Base-by-base conservation (phyloP, 1,284 basidiomycete species). In the Moesziomyces sp. region DNA sequence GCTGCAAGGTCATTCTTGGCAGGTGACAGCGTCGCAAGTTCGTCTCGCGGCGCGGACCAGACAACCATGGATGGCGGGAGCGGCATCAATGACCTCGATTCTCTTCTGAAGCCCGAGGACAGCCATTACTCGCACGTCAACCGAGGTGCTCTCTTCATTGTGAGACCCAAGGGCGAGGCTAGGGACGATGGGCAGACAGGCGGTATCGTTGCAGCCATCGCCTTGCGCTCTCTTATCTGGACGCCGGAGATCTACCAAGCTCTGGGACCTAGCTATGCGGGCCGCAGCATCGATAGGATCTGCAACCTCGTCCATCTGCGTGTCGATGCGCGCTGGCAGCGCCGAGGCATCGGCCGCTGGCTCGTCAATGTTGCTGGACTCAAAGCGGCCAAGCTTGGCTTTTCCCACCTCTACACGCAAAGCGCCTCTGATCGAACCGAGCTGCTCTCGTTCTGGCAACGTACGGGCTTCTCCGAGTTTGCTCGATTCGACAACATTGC, bases 241-340 rank as follows among this genome's bases (percentile, higher is more conserved):
- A 70, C 67, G 24, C 72, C 72, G 7, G 56, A 69, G 42, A 59
- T 74, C 58, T 74, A 70, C 45, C 72, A 74, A 44, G 52, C 72
- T 3, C 38, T 74, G 8, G 72, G 72, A 21, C 51, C 48, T 4
- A 62, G 63, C 59, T 74, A 74, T 44, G 62, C 72, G 9, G 70
- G 50, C 43, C 67, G 67, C 44, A 74, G 72, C 47, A 74, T 74
- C 45, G 72, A 74, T 50, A 59, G 52, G 48, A 65, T 74, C 46
- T 62, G 62, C 58, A 63, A 68, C 45, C 54, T 74, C 6, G 42
- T 55, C 21, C 62, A 52, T 34, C 35, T 74, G 21, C 63, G 56
- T 18, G 63, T 74, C 19, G 63, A 67, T 46, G 53, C 60, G 13
- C 13, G 44, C 5, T 70, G 72, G 62, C 66, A 57, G 24, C 56